Base-by-base conservation (phyloP, 805 yeast species). In the Saccharomycopsis sp. region DNA sequence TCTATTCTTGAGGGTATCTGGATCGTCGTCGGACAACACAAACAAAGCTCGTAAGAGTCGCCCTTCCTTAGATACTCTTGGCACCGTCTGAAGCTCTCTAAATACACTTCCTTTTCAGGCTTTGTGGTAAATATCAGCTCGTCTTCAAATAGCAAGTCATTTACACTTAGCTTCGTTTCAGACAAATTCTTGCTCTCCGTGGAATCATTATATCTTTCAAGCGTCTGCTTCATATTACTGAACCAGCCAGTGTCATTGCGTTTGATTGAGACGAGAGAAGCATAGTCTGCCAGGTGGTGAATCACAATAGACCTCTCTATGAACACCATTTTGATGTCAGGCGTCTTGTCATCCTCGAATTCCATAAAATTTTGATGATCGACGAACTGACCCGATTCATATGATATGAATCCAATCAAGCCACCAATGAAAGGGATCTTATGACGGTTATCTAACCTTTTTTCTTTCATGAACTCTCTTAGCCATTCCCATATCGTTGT, bases 361-460 rank as follows among this genome's bases (percentile, higher is more conserved):
- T 77, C 73, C 50, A 71, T 70, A 48, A 79, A 63, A 8, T 50
- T 8, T 40, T 44, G 34, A 8, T 18, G 9, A 24, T 54, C 51
- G 1, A 76, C 65, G 54, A 75, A 77, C 24, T 79, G 79, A 0
- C 96, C 96, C 71, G 88, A 92, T 68, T 92, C 99, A 67, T 94
- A 94, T 0, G 96, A 86, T 9, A 94, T 70, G 48, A 86, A 75
- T 2, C 99, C 99, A 56, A 91, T 74, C 34, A 89, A 76, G 0
- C 99, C 99, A n/a, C 99, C 98, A 57, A 83, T 73, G 65, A 94
- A 94, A 1, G 97, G 96, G 18, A 89, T 72, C 0, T 73, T 71
- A 5, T 73, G 48, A 23, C 21, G 16, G 8, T 50, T 29, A 48
- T 51, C 47, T 34, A 24, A 16, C 50, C 21, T 69, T 56, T 65